Evolutionary conservation across 495 filamentous ascomycete species (phyloP).

Genomic region (Aspergillus bridgeri): DNA sequence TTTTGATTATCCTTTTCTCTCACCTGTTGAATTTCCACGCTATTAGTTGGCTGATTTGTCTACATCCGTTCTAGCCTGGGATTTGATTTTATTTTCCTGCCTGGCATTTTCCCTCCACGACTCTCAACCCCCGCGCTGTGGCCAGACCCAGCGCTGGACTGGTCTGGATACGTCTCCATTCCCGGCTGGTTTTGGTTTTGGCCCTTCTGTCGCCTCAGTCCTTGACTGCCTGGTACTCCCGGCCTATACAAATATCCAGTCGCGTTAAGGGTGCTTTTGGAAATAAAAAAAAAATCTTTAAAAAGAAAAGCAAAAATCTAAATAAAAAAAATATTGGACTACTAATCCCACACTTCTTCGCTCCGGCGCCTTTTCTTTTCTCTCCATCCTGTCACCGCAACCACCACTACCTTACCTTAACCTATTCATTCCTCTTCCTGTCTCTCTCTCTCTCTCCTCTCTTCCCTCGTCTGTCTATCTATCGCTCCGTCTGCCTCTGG

Average conservation of each 20-base stretch:
- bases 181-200: slow-evolving; percentile 13
- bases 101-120: slow-evolving; percentile 1
- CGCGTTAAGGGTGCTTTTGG: background rate
- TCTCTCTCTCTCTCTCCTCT: background rate
- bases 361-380: slow-evolving; percentile 1
- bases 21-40: too few relatives aligned
- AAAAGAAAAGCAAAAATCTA: too few relatives aligned
- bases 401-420: background rate
- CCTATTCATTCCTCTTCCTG: too few relatives aligned
- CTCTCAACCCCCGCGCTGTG: slow-evolving; percentile 22
- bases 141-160: slow-evolving; percentile 22
- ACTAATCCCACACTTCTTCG: slow-evolving; percentile 2
- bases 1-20: too few relatives aligned
- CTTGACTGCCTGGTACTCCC: slow-evolving; percentile 3
- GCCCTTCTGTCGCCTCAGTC: background rate
- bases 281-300: slow-evolving; percentile 1
- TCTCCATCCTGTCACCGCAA: background rate
- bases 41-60: background rate
- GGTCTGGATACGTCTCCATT: slow-evolving; percentile 22
- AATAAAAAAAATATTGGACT: background rate
- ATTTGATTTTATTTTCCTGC: slow-evolving; percentile 1
- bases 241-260: slow-evolving; percentile 3
- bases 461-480: background rate
- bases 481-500: slow-evolving; percentile 1
- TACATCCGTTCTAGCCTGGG: background rate